These are phyloP conservation scores for Aquilaria sinensis DNA, from an alignment of 345 rosid genomes.

Conservation along the genomic window DNA sequence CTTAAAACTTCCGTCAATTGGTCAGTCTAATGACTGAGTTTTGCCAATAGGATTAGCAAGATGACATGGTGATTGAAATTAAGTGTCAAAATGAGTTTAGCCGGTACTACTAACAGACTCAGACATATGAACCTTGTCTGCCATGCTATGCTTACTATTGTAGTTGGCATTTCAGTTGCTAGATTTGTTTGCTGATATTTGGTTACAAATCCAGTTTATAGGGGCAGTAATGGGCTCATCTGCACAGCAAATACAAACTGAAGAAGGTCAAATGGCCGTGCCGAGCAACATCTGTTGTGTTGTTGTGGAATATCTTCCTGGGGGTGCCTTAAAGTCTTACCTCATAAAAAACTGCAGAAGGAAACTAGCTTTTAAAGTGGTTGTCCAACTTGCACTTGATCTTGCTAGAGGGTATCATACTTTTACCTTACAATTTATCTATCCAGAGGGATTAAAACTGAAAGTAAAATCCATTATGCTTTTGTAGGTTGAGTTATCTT, in stretches of 20 bases:
- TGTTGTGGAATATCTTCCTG: conserved; percentile 95
- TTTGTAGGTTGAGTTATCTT: conserved; percentile 86
- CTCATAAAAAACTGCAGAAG: conserved; percentile 88
- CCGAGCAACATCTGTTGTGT: conserved; percentile 92
- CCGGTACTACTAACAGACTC: too few species aligned
- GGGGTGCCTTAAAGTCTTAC: conserved; percentile 83
- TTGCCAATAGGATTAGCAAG: too few species aligned
- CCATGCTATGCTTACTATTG: too few species aligned
- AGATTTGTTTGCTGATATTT: not conserved
- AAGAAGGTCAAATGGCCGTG: conserved; percentile 73
- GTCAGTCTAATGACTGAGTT: too few species aligned
- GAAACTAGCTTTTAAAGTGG: conserved; percentile 90
- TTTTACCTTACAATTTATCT: conserved; percentile 3
- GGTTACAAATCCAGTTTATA: conserved; percentile 52
- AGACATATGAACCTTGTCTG: not conserved
- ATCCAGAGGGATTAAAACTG: not conserved
- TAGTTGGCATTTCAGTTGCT: too few species aligned
- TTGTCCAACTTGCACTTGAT: conserved; percentile 89
- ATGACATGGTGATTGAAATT: too few species aligned
- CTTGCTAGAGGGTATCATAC: conserved; percentile 90
- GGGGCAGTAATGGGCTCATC: conserved; percentile 98
- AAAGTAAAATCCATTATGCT: not conserved
- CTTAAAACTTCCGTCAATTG: too few species aligned
- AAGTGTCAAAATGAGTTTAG: too few species aligned
- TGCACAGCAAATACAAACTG: conserved; percentile 71